Percentiles rank a stretch among this genome's conserved stretches.
Conservation (phyloP, 768 basidiomycete species). For the Tricholomella constricta region DNA sequence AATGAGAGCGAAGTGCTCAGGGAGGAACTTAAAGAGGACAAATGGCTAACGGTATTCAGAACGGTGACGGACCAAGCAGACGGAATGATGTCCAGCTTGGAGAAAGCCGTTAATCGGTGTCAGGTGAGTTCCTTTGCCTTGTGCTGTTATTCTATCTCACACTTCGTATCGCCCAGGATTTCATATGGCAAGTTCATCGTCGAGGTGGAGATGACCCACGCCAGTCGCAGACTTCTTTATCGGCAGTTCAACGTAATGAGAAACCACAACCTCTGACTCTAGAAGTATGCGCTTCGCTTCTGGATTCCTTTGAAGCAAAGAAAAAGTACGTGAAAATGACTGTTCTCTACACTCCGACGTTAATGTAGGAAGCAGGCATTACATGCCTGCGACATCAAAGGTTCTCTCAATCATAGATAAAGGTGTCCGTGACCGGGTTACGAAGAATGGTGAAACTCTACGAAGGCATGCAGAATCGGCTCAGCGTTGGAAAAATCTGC, state of each 20-base stretch:
- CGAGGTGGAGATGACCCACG: constrained; percentile 49
- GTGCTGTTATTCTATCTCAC: constrained; percentile 4
- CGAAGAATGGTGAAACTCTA: constrained; percentile 95
- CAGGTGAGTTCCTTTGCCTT: constrained; percentile 55
- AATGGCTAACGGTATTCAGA: constrained; percentile 94
- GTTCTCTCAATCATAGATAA: constrained; percentile 94
- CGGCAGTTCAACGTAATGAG: constrained; percentile 47
- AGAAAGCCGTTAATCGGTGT: constrained; percentile 90
- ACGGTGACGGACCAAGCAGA: constrained; percentile 94
- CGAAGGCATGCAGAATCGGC: constrained; percentile 88
- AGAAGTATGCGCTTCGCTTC: constrained; percentile 65
- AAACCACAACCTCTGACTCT: constrained; percentile 49
- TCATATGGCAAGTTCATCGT: constrained; percentile 80
- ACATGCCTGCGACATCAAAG: constrained; percentile 91
- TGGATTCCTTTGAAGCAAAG: constrained; percentile 84
- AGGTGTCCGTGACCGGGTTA: constrained; percentile 89
- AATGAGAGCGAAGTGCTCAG: constrained; percentile 78
- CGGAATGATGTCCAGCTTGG: constrained; percentile 95
- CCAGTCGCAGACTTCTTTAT: constrained; percentile 45
- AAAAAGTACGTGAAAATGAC: constrained; percentile 59
- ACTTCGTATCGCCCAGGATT: constrained; percentile 53
- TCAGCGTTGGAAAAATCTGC: constrained; percentile 79
- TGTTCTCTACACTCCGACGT: background rate
- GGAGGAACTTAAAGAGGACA: constrained; percentile 96
- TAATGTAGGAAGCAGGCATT: constrained; percentile 60